Conservation (phyloP, 1,284 basidiomycete genomes). For the Thecaphora thlaspeos region DNA sequence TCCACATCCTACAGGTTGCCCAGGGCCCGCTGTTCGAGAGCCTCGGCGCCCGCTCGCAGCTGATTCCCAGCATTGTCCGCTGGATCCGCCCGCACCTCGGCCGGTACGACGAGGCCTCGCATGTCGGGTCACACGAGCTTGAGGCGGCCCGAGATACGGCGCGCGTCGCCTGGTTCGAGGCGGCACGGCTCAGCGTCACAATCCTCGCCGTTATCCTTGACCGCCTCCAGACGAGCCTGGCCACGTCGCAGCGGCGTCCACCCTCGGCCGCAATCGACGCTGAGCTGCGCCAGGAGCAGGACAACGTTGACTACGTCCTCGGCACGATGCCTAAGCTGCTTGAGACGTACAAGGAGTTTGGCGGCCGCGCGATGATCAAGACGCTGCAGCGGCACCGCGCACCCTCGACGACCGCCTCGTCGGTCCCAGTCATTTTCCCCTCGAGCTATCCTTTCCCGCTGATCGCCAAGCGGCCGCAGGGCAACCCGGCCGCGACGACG, state of each 20-base stretch:
- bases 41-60: conserved; percentile 71
- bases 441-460: conserved; percentile 90
- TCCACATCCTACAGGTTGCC: conserved; percentile 87
- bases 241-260: not conserved
- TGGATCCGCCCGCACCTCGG: conserved; percentile 97
- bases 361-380: conserved; percentile 67
- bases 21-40: conserved; percentile 84
- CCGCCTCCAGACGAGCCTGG: conserved; percentile 75
- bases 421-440: conserved; percentile 81
- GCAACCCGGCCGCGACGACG: conserved; percentile 27
- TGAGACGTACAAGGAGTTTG: conserved; percentile 82
- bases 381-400: conserved; percentile 70
- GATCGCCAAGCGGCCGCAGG: conserved; percentile 68
- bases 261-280: conserved; percentile 19
- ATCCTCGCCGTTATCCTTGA: conserved; percentile 79
- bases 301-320: conserved; percentile 85
- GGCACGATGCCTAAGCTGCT: conserved; percentile 81
- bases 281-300: conserved; percentile 70
- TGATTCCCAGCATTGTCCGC: conserved; percentile 82
- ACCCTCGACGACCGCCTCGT: conserved; percentile 65
- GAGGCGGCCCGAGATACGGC: conserved; percentile 61
- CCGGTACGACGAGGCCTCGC: conserved; percentile 66
- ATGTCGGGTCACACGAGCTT: conserved; percentile 19
- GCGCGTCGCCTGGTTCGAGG: conserved; percentile 85
- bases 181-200: conserved; percentile 68